Evolutionary conservation across 2,329 filamentous ascomycete species (phyloP), one percentile per base, ranked within the genome.

Genomic region (Talaromyces rugulosus): DNA sequence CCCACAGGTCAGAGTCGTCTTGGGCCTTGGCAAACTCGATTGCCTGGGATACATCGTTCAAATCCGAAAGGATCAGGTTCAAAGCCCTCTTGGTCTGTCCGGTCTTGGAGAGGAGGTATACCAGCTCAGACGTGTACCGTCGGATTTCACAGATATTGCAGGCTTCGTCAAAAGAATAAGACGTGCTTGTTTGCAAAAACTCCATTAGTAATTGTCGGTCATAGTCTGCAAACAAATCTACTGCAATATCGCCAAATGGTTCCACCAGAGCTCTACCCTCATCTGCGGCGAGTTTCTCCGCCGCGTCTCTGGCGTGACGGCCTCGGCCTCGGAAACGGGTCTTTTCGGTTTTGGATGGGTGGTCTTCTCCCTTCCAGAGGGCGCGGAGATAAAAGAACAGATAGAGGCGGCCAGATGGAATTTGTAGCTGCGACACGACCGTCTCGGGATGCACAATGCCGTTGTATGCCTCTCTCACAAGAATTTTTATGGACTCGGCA

Each of bases 11-110:
- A 0, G 89, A 87, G 69, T 97, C 93, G 65, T 95, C 88, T 72
- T 98, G 92, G 64, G 93, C 89, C 74, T 97, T 97, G 59, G 92
- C 93, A 70, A 99, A 99, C 1, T 89, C 85, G 67, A 99, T 99
- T 8, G 95, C 95, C 67, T 95, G 92, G 56, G 89, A 89, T 56
- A 98, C 93, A 72, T 99, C 91, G 62, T 88, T 88, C 5, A 99
- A 83, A n/a, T 92, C 88, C 69, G 96, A 92, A 65, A 98, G 96
- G 71, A 99, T 98, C 58, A 99, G 85, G 69, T 89, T 93, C 2
- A 99, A 81, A 0, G 96, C 96, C 12, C 90, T 87, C 75, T 97
- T 96, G 68, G 92, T 95, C 74, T 97, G 89, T 0, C 95, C 95
- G 0, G 92, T 98, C 74, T 97, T 97, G 63, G 92, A 96, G 69